Evolutionary conservation across 108 stramenopile species (phyloP), one percentile per base, ranked within the genome.

Genomic region (Skeletonema tropicum): DNA sequence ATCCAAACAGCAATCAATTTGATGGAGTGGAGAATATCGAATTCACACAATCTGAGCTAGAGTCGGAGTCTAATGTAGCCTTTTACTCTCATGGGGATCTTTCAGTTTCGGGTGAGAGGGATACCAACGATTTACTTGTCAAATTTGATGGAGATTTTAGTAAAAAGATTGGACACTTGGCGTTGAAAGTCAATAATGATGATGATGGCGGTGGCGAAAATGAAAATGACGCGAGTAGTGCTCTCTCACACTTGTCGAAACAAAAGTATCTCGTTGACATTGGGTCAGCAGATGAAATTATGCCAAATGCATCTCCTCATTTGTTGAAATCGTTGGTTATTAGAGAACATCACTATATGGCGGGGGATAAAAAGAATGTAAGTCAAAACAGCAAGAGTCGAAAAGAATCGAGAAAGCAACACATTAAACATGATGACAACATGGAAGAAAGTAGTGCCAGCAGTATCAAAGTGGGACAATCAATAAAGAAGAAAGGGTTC

Each of bases 241-340:
- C 41, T 7, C 57, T 74, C 4, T 70, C 73, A 15, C 15, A 33
- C n/a, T 14, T 82, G 13, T 45, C 55, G 4, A 62, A 68, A 36
- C 69, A 76, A 48, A 68, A 68, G 35, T 82, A 76, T 68, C 65
- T 82, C 25, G 52, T 82, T 36, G 81, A 82, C 38, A 82, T 82
- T 25, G 61, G 39, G 35, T 74, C 79, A 2, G 70, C 35, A 59
- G 71, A 63, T 17, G 81, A 82, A 63, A 70, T 82, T 26, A 70
- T 82, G 66, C 70, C 70, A 1, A 74, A 70, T 57, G 81, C 81
- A 26, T 68, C 69, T 36, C 45, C 49, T 17, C 9, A 62, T 57
- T 30, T 82, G 7, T 46, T 75, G 15, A 14, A 36, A 17, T 57
- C 70, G 5, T 58, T 82, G 30, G 46, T 82, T 3, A 25, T 57